Evolutionary conservation across 768 basidiomycete genomes (phyloP).

Genomic region (Mycena rosella): DNA sequence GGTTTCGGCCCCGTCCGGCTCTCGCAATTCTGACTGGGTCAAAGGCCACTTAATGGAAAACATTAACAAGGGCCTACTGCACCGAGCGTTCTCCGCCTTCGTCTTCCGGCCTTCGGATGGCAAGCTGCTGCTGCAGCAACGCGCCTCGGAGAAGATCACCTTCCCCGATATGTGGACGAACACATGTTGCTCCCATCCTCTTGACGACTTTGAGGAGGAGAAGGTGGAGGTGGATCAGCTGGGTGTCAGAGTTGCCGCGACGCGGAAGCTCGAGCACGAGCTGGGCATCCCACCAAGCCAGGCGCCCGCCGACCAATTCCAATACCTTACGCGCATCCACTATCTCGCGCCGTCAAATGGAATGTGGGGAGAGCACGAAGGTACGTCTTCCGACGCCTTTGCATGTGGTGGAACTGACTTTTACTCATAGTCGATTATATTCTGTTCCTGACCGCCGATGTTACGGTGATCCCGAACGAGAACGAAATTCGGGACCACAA

Average conservation of each 20-base stretch:
- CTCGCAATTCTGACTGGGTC: constrained; percentile 16
- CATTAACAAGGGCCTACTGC: constrained; percentile 92
- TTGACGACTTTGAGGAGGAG: constrained; percentile 91
- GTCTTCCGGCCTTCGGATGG: constrained; percentile 96
- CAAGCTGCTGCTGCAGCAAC: constrained; percentile 92
- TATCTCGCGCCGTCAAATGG: constrained; percentile 95
- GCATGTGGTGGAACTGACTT: background rate
- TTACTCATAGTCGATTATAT: constrained; percentile 92
- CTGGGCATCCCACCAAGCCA: constrained; percentile 88
- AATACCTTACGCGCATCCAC: constrained; percentile 96
- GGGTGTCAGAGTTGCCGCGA: constrained; percentile 92
- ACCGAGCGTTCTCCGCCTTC: constrained; percentile 98
- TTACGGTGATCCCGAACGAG: constrained; percentile 80
- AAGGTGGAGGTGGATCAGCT: constrained; percentile 81
- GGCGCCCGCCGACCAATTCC: constrained; percentile 87
- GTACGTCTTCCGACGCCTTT: constrained; percentile 55
- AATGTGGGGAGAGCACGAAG: constrained; percentile 98
- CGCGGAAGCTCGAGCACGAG: constrained; percentile 96
- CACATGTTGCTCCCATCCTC: constrained; percentile 97
- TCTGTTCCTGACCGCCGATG: constrained; percentile 91
- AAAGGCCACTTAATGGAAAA: constrained; percentile 98
- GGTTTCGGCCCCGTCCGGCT: constrained; percentile 46
- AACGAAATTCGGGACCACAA: constrained; percentile 95
- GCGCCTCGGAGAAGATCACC: constrained; percentile 98
- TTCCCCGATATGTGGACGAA: constrained; percentile 99